Percentiles rank a stretch among this genome's conserved stretches.
Conservation (phyloP, 2,329 filamentous ascomycete species). For the Neonectria punicea region DNA sequence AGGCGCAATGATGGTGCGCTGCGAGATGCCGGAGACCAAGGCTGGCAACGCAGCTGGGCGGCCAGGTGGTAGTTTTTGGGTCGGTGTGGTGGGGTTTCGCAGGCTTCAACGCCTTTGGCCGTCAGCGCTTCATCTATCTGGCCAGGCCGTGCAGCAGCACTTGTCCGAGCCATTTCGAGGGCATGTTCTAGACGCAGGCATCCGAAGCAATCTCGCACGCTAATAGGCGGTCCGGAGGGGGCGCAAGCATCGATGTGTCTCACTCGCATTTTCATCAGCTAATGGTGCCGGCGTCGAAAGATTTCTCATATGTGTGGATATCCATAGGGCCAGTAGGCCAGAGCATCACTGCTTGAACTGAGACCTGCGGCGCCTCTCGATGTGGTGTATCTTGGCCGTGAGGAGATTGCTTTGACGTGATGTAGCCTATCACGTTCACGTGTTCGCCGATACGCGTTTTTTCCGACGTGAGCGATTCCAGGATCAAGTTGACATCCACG, state of each 20-base stretch:
- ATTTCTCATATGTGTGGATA: slow-evolving; percentile 75
- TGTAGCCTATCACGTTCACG: slow-evolving; percentile 89
- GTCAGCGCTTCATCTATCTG: slow-evolving; percentile 7
- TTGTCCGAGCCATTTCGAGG: slow-evolving; percentile 1
- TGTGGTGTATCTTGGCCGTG: slow-evolving; percentile 19
- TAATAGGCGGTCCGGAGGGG: background rate
- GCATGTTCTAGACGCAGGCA: background rate
- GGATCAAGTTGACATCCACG: slow-evolving; percentile 78
- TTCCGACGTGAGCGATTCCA: slow-evolving; percentile 71
- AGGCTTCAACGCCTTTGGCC: slow-evolving; percentile 20
- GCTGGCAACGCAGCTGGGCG: slow-evolving; percentile 16
- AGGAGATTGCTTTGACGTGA: slow-evolving; percentile 53
- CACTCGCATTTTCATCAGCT: slow-evolving; percentile 3
- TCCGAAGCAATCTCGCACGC: slow-evolving; percentile 4
- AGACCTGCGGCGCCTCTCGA: slow-evolving; percentile 42
- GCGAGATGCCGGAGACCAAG: slow-evolving; percentile 16
- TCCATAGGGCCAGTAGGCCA: slow-evolving; percentile 82
- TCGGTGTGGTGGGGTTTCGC: slow-evolving; percentile 15
- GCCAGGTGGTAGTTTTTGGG: background rate
- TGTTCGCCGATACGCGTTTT: slow-evolving; percentile 81
- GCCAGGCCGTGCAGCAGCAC: slow-evolving; percentile 3
- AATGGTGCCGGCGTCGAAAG: slow-evolving; percentile 49
- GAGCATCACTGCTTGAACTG: slow-evolving; percentile 79
- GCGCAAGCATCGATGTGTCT: slow-evolving; percentile 10
- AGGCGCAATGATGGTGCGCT: slow-evolving; percentile 19